Evolutionary conservation across 2,329 filamentous ascomycete species (phyloP).

Genomic region (Gnomoniopsis smithogilvyi): DNA sequence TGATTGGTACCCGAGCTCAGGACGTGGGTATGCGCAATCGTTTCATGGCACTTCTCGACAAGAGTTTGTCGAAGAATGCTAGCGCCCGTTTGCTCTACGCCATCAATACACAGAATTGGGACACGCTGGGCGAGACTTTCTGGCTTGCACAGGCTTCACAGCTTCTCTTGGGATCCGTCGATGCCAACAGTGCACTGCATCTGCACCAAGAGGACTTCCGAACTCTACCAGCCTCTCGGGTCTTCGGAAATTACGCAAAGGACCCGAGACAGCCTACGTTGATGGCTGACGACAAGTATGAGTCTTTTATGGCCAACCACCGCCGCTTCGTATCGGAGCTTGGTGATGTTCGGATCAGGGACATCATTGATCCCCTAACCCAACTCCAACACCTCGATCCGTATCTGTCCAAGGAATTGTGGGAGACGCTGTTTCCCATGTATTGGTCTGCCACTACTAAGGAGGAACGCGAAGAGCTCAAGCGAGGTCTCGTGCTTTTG

Average conservation of each 20-base stretch:
- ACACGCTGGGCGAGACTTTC: conserved; percentile 89
- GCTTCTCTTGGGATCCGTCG: conserved; percentile 84
- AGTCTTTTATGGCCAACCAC: conserved; percentile 73
- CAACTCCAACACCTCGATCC: conserved; percentile 90
- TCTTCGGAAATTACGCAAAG: conserved; percentile 71
- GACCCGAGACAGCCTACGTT: conserved; percentile 62
- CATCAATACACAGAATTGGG: conserved; percentile 92
- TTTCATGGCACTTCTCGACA: conserved; percentile 95
- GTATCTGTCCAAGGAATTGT: conserved; percentile 80
- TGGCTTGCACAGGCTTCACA: conserved; percentile 97
- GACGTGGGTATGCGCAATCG: conserved; percentile 96
- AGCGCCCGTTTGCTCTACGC: conserved; percentile 88
- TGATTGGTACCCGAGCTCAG: conserved; percentile 88
- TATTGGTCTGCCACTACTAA: conserved; percentile 86
- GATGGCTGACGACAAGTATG: conserved; percentile 80
- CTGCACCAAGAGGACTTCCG: conserved; percentile 83
- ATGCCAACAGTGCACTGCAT: conserved; percentile 75
- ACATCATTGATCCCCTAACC: conserved; percentile 83
- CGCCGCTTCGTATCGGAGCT: conserved; percentile 81
- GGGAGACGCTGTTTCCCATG: conserved; percentile 87
- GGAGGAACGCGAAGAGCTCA: conserved; percentile 86
- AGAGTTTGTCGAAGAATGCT: conserved; percentile 87
- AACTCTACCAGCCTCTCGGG: conserved; percentile 67
- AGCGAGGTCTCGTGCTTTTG: conserved; percentile 85
- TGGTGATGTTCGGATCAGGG: conserved; percentile 80